These are phyloP conservation scores for Wallemia ichthyophaga DNA, from an alignment of 1,284 basidiomycete species.

Conservation along the genomic window DNA sequence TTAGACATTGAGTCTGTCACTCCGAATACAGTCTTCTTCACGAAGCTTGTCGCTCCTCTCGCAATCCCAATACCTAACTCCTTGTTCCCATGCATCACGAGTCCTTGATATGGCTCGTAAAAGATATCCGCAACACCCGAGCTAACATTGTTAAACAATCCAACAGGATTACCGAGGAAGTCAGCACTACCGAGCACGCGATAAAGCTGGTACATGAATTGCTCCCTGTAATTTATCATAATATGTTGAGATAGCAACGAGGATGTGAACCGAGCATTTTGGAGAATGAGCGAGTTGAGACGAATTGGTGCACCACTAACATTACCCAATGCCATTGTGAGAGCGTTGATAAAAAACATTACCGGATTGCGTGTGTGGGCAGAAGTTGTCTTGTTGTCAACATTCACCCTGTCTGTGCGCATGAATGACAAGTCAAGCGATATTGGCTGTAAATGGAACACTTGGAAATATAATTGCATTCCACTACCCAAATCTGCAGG, in stretches of 20 bases:
- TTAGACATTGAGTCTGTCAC: constrained; percentile 87
- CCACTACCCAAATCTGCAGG: constrained; percentile 31
- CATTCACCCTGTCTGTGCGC: constrained; percentile 74
- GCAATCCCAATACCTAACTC: constrained; percentile 94
- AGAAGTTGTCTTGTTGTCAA: constrained; percentile 55
- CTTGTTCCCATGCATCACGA: constrained; percentile 86
- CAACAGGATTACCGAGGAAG: constrained; percentile 54
- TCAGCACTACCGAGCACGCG: constrained; percentile 88
- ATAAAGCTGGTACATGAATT: constrained; percentile 76
- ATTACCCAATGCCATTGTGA: constrained; percentile 92
- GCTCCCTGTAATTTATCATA: constrained; percentile 75
- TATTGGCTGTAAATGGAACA: constrained; percentile 87
- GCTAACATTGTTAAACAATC: constrained; percentile 91
- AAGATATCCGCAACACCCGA: constrained; percentile 98
- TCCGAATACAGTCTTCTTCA: constrained; percentile 96
- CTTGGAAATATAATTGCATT: constrained; percentile 76
- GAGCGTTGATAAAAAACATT: constrained; percentile 71
- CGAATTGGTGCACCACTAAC: constrained; percentile 90
- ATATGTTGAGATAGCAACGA: constrained; percentile 63
- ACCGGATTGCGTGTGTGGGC: constrained; percentile 53
- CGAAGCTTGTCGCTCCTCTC: constrained; percentile 87
- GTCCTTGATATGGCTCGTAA: constrained; percentile 93
- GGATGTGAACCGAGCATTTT: constrained; percentile 67
- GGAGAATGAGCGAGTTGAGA: constrained; percentile 77
- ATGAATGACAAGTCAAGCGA: constrained; percentile 83